Evolutionary conservation across 345 rosid species (phyloP).

Genomic region (Syzygium jambos): DNA sequence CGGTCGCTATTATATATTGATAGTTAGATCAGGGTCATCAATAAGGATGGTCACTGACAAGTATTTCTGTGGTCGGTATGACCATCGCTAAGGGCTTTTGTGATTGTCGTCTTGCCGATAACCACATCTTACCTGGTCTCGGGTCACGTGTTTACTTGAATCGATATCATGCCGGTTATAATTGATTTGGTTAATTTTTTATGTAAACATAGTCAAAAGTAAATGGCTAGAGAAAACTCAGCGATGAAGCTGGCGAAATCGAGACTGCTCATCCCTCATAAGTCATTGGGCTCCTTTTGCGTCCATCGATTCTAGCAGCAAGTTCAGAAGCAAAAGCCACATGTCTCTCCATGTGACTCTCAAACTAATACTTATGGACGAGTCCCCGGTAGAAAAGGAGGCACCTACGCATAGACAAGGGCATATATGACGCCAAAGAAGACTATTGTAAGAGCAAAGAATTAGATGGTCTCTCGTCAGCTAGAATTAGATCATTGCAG

Average conservation of each 20-base stretch:
- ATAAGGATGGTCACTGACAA: too few relatives aligned
- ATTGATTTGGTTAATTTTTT: too few relatives aligned
- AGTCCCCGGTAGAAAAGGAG: constrained; percentile 2
- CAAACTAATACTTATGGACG: neutral
- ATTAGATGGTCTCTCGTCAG: neutral
- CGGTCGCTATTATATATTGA: too few relatives aligned
- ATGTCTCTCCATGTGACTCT: neutral
- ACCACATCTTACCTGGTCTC: too few relatives aligned
- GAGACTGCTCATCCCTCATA: neutral
- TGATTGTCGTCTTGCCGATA: too few relatives aligned
- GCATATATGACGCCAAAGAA: constrained; percentile 1
- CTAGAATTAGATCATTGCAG: constrained; percentile 5
- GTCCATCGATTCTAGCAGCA: neutral
- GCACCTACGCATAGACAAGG: neutral
- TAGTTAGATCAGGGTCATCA: too few relatives aligned
- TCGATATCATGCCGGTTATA: too few relatives aligned
- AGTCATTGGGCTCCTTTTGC: neutral
- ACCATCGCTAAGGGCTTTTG: too few relatives aligned
- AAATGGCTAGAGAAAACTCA: neutral
- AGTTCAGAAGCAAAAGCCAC: neutral
- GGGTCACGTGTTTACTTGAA: too few relatives aligned
- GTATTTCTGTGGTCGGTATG: too few relatives aligned
- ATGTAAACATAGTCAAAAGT: neutral
- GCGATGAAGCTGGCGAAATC: neutral
- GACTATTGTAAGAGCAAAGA: constrained; percentile 6